These are phyloP conservation scores for Geotrichum aggregatum DNA, from an alignment of 1,139 yeast species.

Conservation along the genomic window DNA sequence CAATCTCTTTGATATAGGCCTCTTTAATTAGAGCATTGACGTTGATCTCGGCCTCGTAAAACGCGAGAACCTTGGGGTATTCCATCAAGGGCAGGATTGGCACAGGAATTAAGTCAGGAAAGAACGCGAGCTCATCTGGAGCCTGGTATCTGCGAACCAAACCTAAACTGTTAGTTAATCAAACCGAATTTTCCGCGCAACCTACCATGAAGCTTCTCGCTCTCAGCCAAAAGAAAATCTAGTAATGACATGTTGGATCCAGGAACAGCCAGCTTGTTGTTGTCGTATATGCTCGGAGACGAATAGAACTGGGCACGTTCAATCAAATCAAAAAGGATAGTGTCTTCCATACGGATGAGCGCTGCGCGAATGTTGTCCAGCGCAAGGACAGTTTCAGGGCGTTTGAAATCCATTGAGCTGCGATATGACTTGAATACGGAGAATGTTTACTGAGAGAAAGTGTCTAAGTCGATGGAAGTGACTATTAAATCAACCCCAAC, in stretches of 20 bases:
- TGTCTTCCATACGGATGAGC: slow-evolving; percentile 90
- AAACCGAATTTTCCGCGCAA: background rate
- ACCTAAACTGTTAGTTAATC: slow-evolving; percentile 32
- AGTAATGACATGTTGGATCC: slow-evolving; percentile 75
- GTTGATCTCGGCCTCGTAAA: slow-evolving; percentile 67
- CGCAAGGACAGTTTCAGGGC: slow-evolving; percentile 78
- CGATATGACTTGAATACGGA: too few species aligned
- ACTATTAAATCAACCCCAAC: too few species aligned
- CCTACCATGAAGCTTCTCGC: slow-evolving; percentile 59
- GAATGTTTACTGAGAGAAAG: too few species aligned
- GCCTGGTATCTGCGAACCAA: slow-evolving; percentile 88
- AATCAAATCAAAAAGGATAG: slow-evolving; percentile 85
- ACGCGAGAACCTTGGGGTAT: slow-evolving; percentile 75
- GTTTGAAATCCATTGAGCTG: slow-evolving; percentile 77
- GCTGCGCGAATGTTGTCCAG: slow-evolving; percentile 78
- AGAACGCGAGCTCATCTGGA: slow-evolving; percentile 93
- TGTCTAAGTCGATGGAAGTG: too few species aligned
- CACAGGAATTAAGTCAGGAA: slow-evolving; percentile 59
- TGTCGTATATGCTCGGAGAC: slow-evolving; percentile 69
- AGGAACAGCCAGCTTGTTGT: slow-evolving; percentile 56
- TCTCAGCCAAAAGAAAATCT: slow-evolving; percentile 76
- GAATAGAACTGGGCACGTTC: slow-evolving; percentile 86
- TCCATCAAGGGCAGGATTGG: slow-evolving; percentile 75
- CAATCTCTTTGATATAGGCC: slow-evolving; percentile 64
- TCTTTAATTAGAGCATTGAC: slow-evolving; percentile 66